phyloP scores from a whole-genome alignment of 148 eudicot species.

The Arbutus unedo region DNA sequence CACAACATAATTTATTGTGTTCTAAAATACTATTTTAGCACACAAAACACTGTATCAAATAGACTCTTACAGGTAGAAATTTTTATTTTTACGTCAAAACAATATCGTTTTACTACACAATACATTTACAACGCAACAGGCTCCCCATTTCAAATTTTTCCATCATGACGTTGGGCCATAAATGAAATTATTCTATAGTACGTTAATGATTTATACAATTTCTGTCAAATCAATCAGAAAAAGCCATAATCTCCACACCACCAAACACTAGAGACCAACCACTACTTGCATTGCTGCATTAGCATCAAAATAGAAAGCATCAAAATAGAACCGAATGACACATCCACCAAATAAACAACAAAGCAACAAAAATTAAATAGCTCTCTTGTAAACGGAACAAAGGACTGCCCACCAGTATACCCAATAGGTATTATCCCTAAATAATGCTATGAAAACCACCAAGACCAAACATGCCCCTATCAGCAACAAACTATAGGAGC shows the following conservation, averaged over 20 bases:
- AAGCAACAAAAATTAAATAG: slow-evolving; percentile 4
- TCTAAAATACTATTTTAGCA: no score
- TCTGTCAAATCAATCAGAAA: slow-evolving; percentile 5
- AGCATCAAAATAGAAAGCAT: slow-evolving; percentile 11
- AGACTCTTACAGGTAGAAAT: no score
- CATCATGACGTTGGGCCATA: background rate
- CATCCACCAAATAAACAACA: background rate
- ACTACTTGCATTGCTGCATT: background rate
- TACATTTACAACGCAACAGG: no score
- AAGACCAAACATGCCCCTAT: slow-evolving; percentile 8
- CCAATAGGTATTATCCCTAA: background rate
- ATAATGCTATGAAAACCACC: slow-evolving; percentile 4
- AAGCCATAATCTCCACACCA: background rate
- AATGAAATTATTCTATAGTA: background rate
- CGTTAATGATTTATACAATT: background rate
- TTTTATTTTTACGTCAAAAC: no score
- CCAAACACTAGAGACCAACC: background rate
- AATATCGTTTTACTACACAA: no score
- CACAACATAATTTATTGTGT: no score
- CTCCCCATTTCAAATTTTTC: no score
- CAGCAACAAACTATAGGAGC: background rate
- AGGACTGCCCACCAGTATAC: background rate
- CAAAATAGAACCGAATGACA: slow-evolving; percentile 3
- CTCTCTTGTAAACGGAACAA: slow-evolving; percentile 10
- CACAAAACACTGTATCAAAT: no score